Evolutionary conservation across 139 green algal genomes (phyloP), one percentile per base, ranked within the genome.

Genomic region (Chlamydomonas sphaeroides): DNA sequence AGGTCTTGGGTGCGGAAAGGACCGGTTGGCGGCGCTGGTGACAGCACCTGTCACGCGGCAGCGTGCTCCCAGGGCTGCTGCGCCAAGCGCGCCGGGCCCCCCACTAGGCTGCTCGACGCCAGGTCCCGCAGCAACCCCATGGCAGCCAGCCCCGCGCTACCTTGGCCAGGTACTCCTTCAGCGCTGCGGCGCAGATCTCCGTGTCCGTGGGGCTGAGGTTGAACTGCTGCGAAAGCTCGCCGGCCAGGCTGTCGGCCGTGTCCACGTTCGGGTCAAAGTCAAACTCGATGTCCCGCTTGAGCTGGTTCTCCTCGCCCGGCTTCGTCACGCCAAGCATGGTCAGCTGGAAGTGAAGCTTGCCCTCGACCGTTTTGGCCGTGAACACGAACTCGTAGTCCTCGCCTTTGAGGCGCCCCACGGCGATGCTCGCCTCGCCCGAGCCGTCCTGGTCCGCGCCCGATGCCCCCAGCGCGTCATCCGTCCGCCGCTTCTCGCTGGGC

Each of bases 311-410:
- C 53, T 91, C 84, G 62, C 77, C 70, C 10, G 65, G 68, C 68
- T 92, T 86, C 1, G 88, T 92, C 93, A 98, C 96, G 68, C 93
- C 79, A 38, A 98, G 88, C 95, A 98, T 97, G 68, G 93, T 84
- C 32, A 98, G 89, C 32, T 92, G 85, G 86, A 98, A 96, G 84
- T 97, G 92, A 72, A 98, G 91, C 89, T 97, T 97, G 68, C 91
- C 92, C 20, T 96, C 93, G 45, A 89, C 86, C 35, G 94, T 88
- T 21, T 71, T 92, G 92, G 76, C 94, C 91, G 14, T 89, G 70
- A 98, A 98, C 83, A 94, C 90, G 84, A 98, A 98, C 83, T 92
- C 93, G 86, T 96, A 97, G 91, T 98, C 95, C 88, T 98, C 95
- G 8, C 95, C 95, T 3, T 93, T 86, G 59, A 98, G 91, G 68